Conservation (phyloP, 495 filamentous ascomycete genomes). For the Neurospora intermedia region DNA sequence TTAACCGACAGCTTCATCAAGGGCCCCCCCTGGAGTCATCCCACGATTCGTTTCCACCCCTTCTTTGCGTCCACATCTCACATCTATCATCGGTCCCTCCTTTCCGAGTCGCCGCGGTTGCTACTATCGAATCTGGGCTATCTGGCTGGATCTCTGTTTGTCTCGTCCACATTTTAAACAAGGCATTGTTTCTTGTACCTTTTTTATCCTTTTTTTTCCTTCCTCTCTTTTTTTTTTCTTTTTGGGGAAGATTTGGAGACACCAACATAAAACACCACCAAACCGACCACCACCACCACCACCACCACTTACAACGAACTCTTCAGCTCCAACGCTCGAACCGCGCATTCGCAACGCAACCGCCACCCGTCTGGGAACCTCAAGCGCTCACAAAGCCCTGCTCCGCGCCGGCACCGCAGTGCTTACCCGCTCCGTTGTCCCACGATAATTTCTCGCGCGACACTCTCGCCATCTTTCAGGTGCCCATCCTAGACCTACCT, state of each 20-base stretch:
- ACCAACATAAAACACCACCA: background rate
- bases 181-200: background rate
- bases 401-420: background rate
- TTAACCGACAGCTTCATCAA: background rate
- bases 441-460: conserved; percentile 12
- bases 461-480: background rate
- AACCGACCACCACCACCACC: background rate
- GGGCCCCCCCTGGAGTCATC: background rate
- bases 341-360: background rate
- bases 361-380: background rate
- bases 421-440: conserved; percentile 5
- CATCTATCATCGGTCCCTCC: background rate
- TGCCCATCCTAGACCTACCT: background rate
- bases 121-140: background rate
- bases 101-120: background rate
- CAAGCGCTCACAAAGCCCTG: background rate
- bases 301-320: background rate
- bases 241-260: background rate
- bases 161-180: background rate
- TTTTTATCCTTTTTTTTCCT: background rate
- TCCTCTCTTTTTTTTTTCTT: background rate
- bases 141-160: background rate
- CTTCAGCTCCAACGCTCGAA: background rate
- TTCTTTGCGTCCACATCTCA: background rate
- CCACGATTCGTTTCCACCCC: background rate